phyloP scores from a whole-genome alignment of 495 filamentous ascomycete species.

The Ascobolus immersus region DNA sequence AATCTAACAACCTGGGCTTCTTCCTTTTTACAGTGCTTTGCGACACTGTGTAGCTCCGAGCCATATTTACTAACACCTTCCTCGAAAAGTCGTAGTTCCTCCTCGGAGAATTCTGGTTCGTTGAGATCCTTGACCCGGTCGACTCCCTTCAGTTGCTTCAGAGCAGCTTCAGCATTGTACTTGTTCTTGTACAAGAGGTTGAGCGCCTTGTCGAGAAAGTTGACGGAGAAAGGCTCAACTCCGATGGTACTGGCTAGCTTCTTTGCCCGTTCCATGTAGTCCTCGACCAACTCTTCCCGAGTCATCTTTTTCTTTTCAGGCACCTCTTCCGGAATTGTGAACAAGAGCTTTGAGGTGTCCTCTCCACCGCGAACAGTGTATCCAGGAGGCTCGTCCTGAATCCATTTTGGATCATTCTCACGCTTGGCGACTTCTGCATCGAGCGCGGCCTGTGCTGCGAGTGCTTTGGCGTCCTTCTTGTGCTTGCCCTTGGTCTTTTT shows the following conservation, averaged over 20 bases:
- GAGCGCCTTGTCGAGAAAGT: constrained; percentile 68
- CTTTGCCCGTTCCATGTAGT: constrained; percentile 48
- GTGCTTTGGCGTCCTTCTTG: constrained; percentile 51
- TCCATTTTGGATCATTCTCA: constrained; percentile 70
- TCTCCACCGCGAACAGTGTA: constrained; percentile 72
- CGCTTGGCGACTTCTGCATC: constrained; percentile 55
- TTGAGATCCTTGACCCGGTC: constrained; percentile 53
- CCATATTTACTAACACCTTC: constrained; percentile 78
- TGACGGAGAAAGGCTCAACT: constrained; percentile 41
- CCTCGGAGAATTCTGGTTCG: constrained; percentile 53
- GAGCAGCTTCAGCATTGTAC: constrained; percentile 45
- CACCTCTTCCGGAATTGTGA: constrained; percentile 25
- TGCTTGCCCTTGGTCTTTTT: constrained; percentile 40
- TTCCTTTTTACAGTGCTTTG: constrained; percentile 56
- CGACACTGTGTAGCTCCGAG: constrained; percentile 65
- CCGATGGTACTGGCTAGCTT: constrained; percentile 33
- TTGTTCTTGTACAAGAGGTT: constrained; percentile 43
- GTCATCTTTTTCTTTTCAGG: constrained; percentile 25
- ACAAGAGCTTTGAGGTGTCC: constrained; percentile 29
- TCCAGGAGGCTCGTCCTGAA: constrained; percentile 70
- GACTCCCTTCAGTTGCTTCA: constrained; percentile 39
- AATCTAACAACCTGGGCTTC: constrained; percentile 62
- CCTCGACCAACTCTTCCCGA: constrained; percentile 33
- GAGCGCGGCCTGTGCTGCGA: constrained; percentile 48
- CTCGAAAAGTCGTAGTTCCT: constrained; percentile 71